A percentile compares a stretch with the other conserved stretches of the same genome.
Conservation (phyloP, 768 basidiomycete species). For the Amanita fuliginea region DNA sequence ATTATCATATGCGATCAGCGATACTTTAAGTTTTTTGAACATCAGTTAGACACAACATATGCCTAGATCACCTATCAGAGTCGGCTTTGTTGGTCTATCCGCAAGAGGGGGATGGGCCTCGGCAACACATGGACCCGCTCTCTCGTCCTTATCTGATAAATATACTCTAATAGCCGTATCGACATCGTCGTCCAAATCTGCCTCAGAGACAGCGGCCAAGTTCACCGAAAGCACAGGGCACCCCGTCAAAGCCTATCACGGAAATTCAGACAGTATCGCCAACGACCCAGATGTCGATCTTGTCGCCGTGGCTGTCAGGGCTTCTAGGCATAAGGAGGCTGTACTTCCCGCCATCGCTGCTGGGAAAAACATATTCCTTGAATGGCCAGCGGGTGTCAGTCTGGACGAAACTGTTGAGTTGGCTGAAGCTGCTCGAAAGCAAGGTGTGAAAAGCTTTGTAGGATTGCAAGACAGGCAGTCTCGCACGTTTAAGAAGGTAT, state of each 20-base stretch:
- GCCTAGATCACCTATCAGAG: conserved; percentile 12
- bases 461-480: conserved; percentile 24
- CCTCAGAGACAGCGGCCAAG: conserved; percentile 19
- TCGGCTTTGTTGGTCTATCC: conserved; percentile 24
- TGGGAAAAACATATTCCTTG: conserved; percentile 27
- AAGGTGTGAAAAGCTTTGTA: conserved; percentile 21
- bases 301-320: conserved; percentile 23
- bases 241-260: conserved; percentile 22
- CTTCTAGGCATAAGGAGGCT: conserved; percentile 18
- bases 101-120: conserved; percentile 20
- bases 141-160: conserved; percentile 12
- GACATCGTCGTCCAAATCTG: conserved; percentile 20
- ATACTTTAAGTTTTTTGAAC: no score
- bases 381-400: conserved; percentile 26
- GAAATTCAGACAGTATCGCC: conserved; percentile 18
- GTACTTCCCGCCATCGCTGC: conserved; percentile 22
- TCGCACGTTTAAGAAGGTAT: conserved; percentile 19
- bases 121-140: conserved; percentile 14
- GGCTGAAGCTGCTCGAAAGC: conserved; percentile 18
- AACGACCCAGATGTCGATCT: conserved; percentile 26
- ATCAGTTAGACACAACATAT: no score
- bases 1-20: no score
- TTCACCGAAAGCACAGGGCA: conserved; percentile 15
- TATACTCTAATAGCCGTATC: conserved; percentile 23
- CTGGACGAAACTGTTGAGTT: conserved; percentile 23